Base-by-base conservation (phyloP, 768 basidiomycete genomes). In the Lentinus brumalis region DNA sequence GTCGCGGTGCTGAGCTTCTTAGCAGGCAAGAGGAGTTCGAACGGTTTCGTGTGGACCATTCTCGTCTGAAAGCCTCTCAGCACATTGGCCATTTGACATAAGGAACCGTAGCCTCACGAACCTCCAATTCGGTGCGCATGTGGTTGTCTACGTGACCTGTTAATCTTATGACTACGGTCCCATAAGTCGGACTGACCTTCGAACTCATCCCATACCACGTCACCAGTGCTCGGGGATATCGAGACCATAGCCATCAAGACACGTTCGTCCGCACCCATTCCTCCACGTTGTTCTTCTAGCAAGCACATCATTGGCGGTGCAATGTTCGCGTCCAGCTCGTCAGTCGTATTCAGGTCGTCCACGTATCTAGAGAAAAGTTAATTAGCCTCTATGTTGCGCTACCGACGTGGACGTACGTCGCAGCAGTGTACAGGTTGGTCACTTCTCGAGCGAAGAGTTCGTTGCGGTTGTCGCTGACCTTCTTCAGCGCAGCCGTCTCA, bases 161-260 rank as follows among this genome's bases (percentile, higher is more conserved):
- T 9, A 62, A 50, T n/a, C 6, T 21, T 2, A 15, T 10, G 15
- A n/a, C 3, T 35, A 10, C 39, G 50, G 46, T 45, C 56, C 5
- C 49, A 50, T 40, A 31, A 18, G 39, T 14, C 39, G 50, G 49
- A 53, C 69, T 54, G 67, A 88, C 92, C 94, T 55, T 90, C 81
- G 69, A 96, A 96, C 57, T 92, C 86, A 68, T 99, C 96, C 86
- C 93, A 98, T 2, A 94, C 77, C 3, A 99, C 89, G 65, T 97
- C 96, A 1, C 96, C 96, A 0, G 94, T 97, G 50, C 87, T 87
- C 0, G 95, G 92, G 58, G 86, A 86, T 15, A 97, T 86, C 15
- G 85, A 83, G 38, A 98, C 80, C 74, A 98, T 78, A 8, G 88
- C 88, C 42, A 98, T 80, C 35, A 57, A 59, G 2, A 81, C 81